Evolutionary conservation across 129 eudicot genomes (phyloP), one percentile per base, ranked within the genome.

Genomic region (Ambrosia trifida): DNA sequence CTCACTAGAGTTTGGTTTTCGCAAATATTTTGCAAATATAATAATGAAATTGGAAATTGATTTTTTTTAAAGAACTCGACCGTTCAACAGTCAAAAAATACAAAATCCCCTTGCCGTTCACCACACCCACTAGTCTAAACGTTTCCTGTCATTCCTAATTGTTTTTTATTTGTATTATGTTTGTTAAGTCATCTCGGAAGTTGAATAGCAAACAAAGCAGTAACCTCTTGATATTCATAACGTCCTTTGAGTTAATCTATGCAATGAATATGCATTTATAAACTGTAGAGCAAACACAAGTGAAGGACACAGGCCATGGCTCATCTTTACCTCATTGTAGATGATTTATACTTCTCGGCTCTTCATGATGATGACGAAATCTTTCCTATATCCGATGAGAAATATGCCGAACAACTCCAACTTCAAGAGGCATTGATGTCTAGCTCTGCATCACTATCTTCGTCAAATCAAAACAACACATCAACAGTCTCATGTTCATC

Each of bases 391-490:
- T 75, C 76, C 5, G 90, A 85, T 65, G 78, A 45, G 47, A 52
- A 72, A 30, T 76, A 74, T 44, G 90, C 90, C 3, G 54, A 85
- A 5, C 76, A 76, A 44, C 58, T 85, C 24, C 87, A 82, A 54
- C 61, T 79, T n/a, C 87, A 85, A 40, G 86, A 85, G 19, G 80
- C 80, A 8, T 74, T 82, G 10, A 12, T 69, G 2, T 75, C 78
- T 53, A 76, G 85, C 13, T 68, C 58, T 30, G 3, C 57, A 9
- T 6, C 11, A n/a, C 43, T 38, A 5, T 2, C 43, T 38, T 38
- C 43, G 5, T 8, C 43, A 38, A 38, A 4, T 38, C 43, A 38
- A 38, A 38, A 38, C 43, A 38, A 38, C 43, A 2, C 62, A 18
- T 6, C 8, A 33, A 32, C 8, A 5, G 4, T 3, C 33, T 52